Percentiles rank a stretch among this genome's conserved stretches.
Evolutionary conservation across 2,329 filamentous ascomycete genomes (phyloP).

Genomic region (Fonsecaea nubica): DNA sequence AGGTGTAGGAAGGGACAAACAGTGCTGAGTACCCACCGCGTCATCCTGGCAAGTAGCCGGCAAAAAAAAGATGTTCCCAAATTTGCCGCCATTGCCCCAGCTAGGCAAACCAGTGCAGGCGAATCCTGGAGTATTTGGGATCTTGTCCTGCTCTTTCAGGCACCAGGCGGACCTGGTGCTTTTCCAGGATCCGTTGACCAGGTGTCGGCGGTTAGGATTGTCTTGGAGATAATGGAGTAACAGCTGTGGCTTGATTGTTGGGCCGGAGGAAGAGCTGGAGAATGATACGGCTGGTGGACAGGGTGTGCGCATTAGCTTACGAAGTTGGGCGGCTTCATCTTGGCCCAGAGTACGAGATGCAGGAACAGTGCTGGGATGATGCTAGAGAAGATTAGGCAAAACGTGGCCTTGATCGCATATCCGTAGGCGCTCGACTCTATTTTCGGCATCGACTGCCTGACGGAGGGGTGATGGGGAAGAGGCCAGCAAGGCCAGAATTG

Average conservation of each 20-base stretch:
- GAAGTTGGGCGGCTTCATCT: slow-evolving; percentile 9
- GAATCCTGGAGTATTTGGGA: slow-evolving; percentile 9
- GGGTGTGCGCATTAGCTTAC: slow-evolving; percentile 16
- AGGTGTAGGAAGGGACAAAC: slow-evolving; percentile 2
- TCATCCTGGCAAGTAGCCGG: slow-evolving; percentile 26
- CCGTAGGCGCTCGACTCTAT: slow-evolving; percentile 27
- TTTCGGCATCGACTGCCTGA: slow-evolving; percentile 24
- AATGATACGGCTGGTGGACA: slow-evolving; percentile 3
- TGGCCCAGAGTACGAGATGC: slow-evolving; percentile 15
- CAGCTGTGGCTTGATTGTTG: slow-evolving; percentile 11
- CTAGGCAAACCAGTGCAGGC: slow-evolving; percentile 10
- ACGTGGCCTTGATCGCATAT: slow-evolving; percentile 20
- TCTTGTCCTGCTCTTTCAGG: slow-evolving; percentile 2
- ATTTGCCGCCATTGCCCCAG: slow-evolving; percentile 21
- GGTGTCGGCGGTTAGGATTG: background rate
- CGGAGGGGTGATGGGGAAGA: slow-evolving; percentile 20
- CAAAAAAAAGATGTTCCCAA: slow-evolving; percentile 17
- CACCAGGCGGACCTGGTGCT: slow-evolving; percentile 11
- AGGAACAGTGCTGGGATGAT: slow-evolving; percentile 13
- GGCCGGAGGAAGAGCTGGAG: slow-evolving; percentile 19
- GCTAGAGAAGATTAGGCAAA: slow-evolving; percentile 17
- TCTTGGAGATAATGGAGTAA: slow-evolving; percentile 4
- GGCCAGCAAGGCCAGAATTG: slow-evolving; percentile 11
- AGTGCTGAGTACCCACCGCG: slow-evolving; percentile 20
- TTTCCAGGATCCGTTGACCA: slow-evolving; percentile 5